Evolutionary conservation across 163 green algal genomes (phyloP), one percentile per base, ranked within the genome.

Genomic region (Chlamydomonas reinhardtii): DNA sequence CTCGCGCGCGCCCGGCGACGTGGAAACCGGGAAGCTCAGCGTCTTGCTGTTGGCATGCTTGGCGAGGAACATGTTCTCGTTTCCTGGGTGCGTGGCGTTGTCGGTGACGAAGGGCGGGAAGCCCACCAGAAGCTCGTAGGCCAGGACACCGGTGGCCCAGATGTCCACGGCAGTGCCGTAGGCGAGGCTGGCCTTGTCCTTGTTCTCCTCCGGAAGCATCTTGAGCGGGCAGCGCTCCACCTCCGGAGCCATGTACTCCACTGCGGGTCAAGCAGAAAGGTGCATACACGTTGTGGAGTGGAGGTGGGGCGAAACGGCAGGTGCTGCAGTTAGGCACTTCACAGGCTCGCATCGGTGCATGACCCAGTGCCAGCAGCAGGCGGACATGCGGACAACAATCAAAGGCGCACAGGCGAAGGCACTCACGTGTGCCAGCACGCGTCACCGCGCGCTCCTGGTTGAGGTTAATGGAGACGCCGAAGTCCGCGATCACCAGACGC

Each of bases 191-290:
- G 48, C 4, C 25, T 88, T 75, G 6, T 90, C 69, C 91, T 98
- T 98, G 92, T 96, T 96, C 75, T 98, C 95, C 56, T 95, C 74
- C 0, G 95, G 95, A 34, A 88, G 80, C 76, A 91, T 91, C 88
- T 98, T 98, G 72, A 95, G 92, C 4, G 95, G 95, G 89, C 94
- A 96, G 74, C 91, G 82, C 56, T 97, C 80, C 80, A 97, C 94
- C 82, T 95, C 93, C 4, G 93, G 93, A 0, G 91, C 92, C 93
- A 85, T 91, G 82, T 87, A 87, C 81, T 87, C 81, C 27, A 87
- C 79, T 79, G 79, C 29, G 20, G 16, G 39, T 5, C 39, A 48
- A 5, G 8, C 39, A 8, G 39, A 48, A 14, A 48, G 17, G 39
- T 5, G 39, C 8, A 8, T 8, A 14, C 48, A 56, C 11, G 11